phyloP scores from a whole-genome alignment of 192 early-diverging fungal species.

The Umbelopsis sp. region DNA sequence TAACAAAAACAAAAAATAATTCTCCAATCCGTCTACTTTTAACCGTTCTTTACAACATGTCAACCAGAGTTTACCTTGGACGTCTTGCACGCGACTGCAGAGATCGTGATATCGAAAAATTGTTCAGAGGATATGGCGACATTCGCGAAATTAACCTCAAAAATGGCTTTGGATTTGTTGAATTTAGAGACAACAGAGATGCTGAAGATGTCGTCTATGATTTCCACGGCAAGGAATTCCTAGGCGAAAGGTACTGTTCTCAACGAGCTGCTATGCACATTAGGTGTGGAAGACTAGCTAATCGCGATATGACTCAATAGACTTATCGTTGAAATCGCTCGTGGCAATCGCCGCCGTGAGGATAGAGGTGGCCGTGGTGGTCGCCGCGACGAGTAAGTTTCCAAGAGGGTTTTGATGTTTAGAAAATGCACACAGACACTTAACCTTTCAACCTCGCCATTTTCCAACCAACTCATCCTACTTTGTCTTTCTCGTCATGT shows the following conservation, averaged over 20 bases:
- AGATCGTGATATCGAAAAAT: slow-evolving; percentile 81
- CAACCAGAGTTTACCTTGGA: slow-evolving; percentile 73
- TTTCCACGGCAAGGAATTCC: slow-evolving; percentile 78
- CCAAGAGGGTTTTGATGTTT: neutral
- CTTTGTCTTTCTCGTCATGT: too few relatives aligned
- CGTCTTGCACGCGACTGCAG: slow-evolving; percentile 83
- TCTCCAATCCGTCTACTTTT: too few relatives aligned
- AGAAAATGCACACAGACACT: neutral
- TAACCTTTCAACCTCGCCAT: neutral
- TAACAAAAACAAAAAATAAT: too few relatives aligned
- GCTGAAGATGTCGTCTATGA: slow-evolving; percentile 89
- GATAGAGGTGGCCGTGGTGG: slow-evolving; percentile 56
- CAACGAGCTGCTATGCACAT: neutral
- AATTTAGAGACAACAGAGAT: slow-evolving; percentile 86
- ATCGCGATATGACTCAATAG: slow-evolving; percentile 39
- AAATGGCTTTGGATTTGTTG: slow-evolving; percentile 92
- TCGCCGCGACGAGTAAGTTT: slow-evolving; percentile 29
- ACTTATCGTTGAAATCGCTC: slow-evolving; percentile 83
- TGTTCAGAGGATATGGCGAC: slow-evolving; percentile 80
- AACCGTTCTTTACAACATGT: neutral
- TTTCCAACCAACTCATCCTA: too few relatives aligned
- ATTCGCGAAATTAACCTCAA: slow-evolving; percentile 82
- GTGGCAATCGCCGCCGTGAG: slow-evolving; percentile 59
- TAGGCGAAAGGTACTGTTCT: slow-evolving; percentile 74
- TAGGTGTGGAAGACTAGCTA: neutral